Conservation (phyloP, 805 yeast species). For the Candida insectalens region DNA sequence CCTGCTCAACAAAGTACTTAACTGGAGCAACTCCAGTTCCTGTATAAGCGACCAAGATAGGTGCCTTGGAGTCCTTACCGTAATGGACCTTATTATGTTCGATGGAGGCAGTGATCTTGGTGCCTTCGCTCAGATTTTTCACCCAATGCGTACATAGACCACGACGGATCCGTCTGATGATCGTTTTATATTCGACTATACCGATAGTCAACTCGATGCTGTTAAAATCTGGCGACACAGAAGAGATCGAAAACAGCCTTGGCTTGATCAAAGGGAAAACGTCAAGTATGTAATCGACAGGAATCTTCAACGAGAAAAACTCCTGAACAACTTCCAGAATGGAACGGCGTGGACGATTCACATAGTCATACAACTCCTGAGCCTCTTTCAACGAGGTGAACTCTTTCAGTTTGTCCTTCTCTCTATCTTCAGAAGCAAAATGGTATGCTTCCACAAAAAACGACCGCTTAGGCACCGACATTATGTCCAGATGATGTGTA, state of each 20-base stretch:
- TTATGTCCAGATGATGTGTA: slow-evolving; percentile 73
- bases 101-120: slow-evolving; percentile 41
- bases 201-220: slow-evolving; percentile 67
- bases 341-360: slow-evolving; percentile 88
- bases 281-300: slow-evolving; percentile 67
- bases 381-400: slow-evolving; percentile 63
- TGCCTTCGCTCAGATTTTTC: slow-evolving; percentile 36
- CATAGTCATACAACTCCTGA: slow-evolving; percentile 81
- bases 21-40: slow-evolving; percentile 98
- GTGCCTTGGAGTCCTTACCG: slow-evolving; percentile 15
- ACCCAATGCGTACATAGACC: slow-evolving; percentile 84
- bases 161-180: slow-evolving; percentile 59
- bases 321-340: slow-evolving; percentile 76
- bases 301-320: slow-evolving; percentile 66
- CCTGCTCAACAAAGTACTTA: slow-evolving; percentile 51
- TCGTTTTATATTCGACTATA: slow-evolving; percentile 78
- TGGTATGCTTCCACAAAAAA: slow-evolving; percentile 70
- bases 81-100: slow-evolving; percentile 36
- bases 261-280: slow-evolving; percentile 73
- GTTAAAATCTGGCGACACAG: slow-evolving; percentile 27
- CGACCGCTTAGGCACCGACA: slow-evolving; percentile 73
- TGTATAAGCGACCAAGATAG: slow-evolving; percentile 73
- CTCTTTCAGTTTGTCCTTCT: slow-evolving; percentile 65
- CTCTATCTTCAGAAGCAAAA: slow-evolving; percentile 68
- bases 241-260: slow-evolving; percentile 78